A percentile compares a stretch with the other conserved stretches of the same genome.
phyloP scores from a whole-genome alignment of 108 stramenopile species.

The Nannochloropsis salina region DNA sequence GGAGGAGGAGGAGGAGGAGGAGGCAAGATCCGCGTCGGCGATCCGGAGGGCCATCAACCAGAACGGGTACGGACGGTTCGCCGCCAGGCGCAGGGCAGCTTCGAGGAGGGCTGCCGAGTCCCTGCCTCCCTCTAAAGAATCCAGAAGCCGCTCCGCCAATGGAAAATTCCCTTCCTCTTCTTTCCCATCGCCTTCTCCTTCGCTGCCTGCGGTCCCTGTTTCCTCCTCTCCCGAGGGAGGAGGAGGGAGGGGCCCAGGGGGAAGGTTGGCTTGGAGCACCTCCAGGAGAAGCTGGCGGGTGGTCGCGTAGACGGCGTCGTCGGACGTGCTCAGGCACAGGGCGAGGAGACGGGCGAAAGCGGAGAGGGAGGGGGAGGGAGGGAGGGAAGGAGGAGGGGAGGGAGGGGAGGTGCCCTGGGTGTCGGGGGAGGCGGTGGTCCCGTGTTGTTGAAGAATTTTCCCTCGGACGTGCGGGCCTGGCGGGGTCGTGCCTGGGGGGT shows the following conservation, averaged over 20 bases:
- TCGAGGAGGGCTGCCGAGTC: not conserved
- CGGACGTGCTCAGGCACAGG: not conserved
- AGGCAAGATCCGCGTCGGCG: not conserved
- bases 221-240: not conserved
- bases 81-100: slow-evolving; percentile 4
- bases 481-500: not conserved
- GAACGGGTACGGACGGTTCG: not conserved
- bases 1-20: not conserved
- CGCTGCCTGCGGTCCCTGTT: not conserved
- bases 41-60: not conserved
- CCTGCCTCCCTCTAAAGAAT: not conserved
- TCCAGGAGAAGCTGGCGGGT: not conserved
- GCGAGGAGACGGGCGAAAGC: not conserved
- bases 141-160: not conserved
- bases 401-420: not conserved
- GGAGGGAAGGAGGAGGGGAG: too few species aligned
- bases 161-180: not conserved
- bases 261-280: not conserved
- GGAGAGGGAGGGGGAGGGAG: too few species aligned
- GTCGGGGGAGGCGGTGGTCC: not conserved
- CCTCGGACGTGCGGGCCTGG: too few species aligned
- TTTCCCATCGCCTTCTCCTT: not conserved
- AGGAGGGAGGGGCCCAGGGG: not conserved
- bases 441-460: too few species aligned
- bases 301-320: not conserved